These are phyloP conservation scores for Chaetomiaceae sp. DNA, from an alignment of 2,329 filamentous ascomycete genomes.

Conservation along the genomic window DNA sequence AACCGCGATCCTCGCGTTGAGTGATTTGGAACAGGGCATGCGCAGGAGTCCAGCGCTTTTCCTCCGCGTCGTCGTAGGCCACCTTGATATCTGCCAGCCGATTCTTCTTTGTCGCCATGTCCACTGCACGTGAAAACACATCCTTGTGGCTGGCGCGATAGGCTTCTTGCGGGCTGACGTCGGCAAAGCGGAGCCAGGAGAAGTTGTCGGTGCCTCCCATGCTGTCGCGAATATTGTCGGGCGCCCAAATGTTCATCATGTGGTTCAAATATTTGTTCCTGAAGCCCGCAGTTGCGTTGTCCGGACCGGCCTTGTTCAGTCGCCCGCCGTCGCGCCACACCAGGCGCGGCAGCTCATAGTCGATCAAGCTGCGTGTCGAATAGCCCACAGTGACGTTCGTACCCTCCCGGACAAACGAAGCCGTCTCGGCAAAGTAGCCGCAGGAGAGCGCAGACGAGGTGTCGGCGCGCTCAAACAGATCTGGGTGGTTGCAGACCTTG, in stretches of 20 bases:
- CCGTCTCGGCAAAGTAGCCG: constrained; percentile 88
- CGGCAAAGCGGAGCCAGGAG: constrained; percentile 85
- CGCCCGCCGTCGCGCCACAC: constrained; percentile 79
- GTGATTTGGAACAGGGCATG: constrained; percentile 81
- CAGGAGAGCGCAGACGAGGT: constrained; percentile 80
- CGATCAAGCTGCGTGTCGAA: constrained; percentile 79
- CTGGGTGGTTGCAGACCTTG: constrained; percentile 98
- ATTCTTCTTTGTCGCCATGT: constrained; percentile 50
- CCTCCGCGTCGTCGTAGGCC: constrained; percentile 63
- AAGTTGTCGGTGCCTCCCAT: constrained; percentile 61
- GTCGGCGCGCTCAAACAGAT: constrained; percentile 92
- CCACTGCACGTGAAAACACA: constrained; percentile 68
- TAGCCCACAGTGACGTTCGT: constrained; percentile 75
- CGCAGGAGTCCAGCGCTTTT: constrained; percentile 59
- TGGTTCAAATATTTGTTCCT: constrained; percentile 69
- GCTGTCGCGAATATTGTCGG: constrained; percentile 68
- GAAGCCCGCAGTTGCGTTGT: constrained; percentile 76
- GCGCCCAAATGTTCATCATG: constrained; percentile 86
- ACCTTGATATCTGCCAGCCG: constrained; percentile 63
- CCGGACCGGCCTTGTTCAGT: constrained; percentile 65
- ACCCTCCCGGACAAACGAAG: constrained; percentile 89
- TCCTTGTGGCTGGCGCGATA: constrained; percentile 64
- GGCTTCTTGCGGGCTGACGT: constrained; percentile 68
- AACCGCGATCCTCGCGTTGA: constrained; percentile 60
- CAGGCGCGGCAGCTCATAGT: constrained; percentile 75